phyloP scores from a whole-genome alignment of 805 yeast genomes.

The Brettanomyces bruxellensis region DNA sequence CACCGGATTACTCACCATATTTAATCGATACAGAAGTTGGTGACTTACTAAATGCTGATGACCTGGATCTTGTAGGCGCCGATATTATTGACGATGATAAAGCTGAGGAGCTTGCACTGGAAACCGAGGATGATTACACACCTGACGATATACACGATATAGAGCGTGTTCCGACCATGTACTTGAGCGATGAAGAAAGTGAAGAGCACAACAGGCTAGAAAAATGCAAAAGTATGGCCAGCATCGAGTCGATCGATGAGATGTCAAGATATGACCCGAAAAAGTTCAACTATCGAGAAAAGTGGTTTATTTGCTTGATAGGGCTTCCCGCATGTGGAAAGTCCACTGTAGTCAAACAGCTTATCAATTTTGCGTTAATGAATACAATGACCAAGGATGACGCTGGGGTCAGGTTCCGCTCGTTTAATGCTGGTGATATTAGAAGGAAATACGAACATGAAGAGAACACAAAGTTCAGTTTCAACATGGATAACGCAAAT shows the following conservation, averaged over 20 bases:
- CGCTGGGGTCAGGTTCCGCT: conserved; percentile 15
- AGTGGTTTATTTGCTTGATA: conserved; percentile 37
- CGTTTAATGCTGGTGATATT: conserved; percentile 46
- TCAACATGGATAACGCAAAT: conserved; percentile 14
- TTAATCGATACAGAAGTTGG: conserved; percentile 23
- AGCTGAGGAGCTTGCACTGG: conserved; percentile 3
- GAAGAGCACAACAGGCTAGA: not conserved
- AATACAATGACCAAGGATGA: conserved; percentile 5
- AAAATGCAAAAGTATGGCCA: not conserved
- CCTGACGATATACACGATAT: not conserved
- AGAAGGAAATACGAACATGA: conserved; percentile 30
- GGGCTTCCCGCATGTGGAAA: conserved; percentile 95
- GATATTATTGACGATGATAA: conserved; percentile 3
- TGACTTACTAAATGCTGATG: conserved; percentile 14
- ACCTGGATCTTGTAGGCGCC: conserved; percentile 13
- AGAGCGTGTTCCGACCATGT: not conserved
- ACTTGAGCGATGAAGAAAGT: not conserved
- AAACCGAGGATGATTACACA: conserved; percentile 1
- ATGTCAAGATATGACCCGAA: conserved; percentile 3
- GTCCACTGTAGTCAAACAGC: conserved; percentile 34
- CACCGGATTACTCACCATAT: conserved; percentile 25
- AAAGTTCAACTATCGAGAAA: conserved; percentile 9
- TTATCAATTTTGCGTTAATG: conserved; percentile 14
- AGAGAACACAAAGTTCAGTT: conserved; percentile 15
- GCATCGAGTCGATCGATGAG: not conserved